Percentiles rank a stretch among this genome's conserved stretches.
Conservation (phyloP, 768 basidiomycete genomes). For the Agrocybe pediades region DNA sequence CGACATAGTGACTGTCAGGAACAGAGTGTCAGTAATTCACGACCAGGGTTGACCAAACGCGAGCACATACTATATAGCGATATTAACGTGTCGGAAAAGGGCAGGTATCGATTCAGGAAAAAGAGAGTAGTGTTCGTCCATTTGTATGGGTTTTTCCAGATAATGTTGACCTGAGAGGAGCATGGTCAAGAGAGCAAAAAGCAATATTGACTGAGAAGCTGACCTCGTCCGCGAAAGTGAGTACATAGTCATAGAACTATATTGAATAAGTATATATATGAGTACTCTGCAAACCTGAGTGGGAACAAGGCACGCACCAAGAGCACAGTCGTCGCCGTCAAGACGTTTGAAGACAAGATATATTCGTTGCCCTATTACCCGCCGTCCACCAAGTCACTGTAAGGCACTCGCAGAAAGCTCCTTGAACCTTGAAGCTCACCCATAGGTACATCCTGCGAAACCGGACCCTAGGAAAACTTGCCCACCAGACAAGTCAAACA, state of each 20-base stretch:
- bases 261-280: neutral
- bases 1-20: slow-evolving; percentile 1
- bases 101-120: slow-evolving; percentile 19
- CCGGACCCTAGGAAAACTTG: neutral
- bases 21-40: neutral
- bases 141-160: slow-evolving; percentile 8
- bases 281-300: neutral
- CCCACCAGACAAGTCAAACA: neutral
- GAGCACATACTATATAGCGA: slow-evolving; percentile 12
- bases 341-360: slow-evolving; percentile 3
- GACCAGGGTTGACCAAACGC: neutral
- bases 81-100: slow-evolving; percentile 18
- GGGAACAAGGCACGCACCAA: slow-evolving; percentile 3
- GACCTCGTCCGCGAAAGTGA: slow-evolving; percentile 17
- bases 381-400: neutral
- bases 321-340: slow-evolving; percentile 7
- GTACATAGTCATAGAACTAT: slow-evolving; percentile 11
- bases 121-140: neutral
- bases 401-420: neutral
- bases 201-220: neutral
- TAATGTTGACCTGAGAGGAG: slow-evolving; percentile 10
- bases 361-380: slow-evolving; percentile 8
- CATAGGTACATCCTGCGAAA: slow-evolving; percentile 14
- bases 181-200: neutral
- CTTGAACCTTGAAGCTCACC: slow-evolving; percentile 4